A percentile compares a stretch with the other conserved stretches of the same genome.
Conservation (phyloP, 2,329 filamentous ascomycete species). For the Botrytis galanthina region DNA sequence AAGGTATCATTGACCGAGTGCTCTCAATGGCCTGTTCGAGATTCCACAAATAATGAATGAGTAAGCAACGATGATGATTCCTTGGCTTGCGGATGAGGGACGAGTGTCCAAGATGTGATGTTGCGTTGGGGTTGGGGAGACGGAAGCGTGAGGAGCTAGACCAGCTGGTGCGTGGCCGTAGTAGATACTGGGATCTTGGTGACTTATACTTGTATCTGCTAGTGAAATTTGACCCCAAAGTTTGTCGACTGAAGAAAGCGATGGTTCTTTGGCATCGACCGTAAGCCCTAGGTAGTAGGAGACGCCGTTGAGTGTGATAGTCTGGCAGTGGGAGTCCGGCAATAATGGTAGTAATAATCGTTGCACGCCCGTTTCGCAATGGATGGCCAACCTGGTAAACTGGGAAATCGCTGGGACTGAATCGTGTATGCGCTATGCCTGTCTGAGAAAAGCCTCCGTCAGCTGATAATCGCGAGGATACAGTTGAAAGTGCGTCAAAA, state of each 20-base stretch:
- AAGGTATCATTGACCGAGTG: background rate
- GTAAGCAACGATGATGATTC: background rate
- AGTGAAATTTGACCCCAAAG: background rate
- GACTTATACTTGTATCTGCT: background rate
- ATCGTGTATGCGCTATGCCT: background rate
- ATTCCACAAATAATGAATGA: background rate
- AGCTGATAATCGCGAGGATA: constrained; percentile 10
- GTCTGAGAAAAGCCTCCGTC: background rate
- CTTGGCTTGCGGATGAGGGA: background rate
- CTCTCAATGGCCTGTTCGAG: background rate
- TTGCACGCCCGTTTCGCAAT: background rate
- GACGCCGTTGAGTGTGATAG: background rate
- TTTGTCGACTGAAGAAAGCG: background rate
- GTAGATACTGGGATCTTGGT: background rate
- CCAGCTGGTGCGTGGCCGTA: background rate
- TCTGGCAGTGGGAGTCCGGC: background rate
- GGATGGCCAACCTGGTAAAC: background rate
- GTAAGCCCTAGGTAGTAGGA: constrained; percentile 3
- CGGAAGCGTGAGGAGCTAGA: background rate
- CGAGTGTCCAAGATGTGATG: too few species aligned
- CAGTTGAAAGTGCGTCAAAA: background rate
- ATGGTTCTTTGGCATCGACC: background rate
- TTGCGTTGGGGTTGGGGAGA: background rate
- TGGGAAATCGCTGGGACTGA: background rate
- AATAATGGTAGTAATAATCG: background rate